Percentiles rank a stretch among this genome's conserved stretches.
Conservation (phyloP, 2,329 filamentous ascomycete genomes). For the Seiridium cupressi region DNA sequence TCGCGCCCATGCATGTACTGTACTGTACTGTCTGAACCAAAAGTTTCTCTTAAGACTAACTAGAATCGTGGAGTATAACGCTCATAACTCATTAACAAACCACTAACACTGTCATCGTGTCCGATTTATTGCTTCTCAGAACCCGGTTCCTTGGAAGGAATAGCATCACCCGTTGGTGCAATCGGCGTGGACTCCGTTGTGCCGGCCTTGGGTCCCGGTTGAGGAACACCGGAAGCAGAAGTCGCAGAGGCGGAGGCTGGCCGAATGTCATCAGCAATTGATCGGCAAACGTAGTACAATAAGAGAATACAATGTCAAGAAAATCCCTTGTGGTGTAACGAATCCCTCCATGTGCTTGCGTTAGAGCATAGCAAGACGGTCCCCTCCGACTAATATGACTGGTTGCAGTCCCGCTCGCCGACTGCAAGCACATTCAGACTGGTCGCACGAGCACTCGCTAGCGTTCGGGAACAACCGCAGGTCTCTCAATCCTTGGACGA, state of each 20-base stretch:
- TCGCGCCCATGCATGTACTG: background rate
- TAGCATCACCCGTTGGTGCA: slow-evolving; percentile 16
- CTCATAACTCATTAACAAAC: slow-evolving; percentile 4
- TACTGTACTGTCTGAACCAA: background rate
- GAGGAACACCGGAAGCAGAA: slow-evolving; percentile 15
- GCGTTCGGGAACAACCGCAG: background rate
- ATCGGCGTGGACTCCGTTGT: slow-evolving; percentile 23
- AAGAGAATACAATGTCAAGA: background rate
- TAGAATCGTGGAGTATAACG: background rate
- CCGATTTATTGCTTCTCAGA: slow-evolving; percentile 20
- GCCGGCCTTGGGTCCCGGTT: slow-evolving; percentile 21
- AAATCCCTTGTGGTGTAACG: background rate
- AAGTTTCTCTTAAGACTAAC: background rate
- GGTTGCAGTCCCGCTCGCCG: background rate
- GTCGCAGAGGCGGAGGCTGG: background rate
- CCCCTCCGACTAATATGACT: background rate
- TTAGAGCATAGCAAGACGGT: background rate
- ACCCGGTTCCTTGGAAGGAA: slow-evolving; percentile 22
- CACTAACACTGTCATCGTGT: background rate
- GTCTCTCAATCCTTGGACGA: background rate
- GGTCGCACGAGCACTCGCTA: background rate
- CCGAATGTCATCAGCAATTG: background rate
- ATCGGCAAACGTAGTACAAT: background rate
- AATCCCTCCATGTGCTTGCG: background rate
- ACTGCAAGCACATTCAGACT: background rate